Conservation (phyloP, 2,329 filamentous ascomycete genomes). For the Penicillium sclerotiorum region DNA sequence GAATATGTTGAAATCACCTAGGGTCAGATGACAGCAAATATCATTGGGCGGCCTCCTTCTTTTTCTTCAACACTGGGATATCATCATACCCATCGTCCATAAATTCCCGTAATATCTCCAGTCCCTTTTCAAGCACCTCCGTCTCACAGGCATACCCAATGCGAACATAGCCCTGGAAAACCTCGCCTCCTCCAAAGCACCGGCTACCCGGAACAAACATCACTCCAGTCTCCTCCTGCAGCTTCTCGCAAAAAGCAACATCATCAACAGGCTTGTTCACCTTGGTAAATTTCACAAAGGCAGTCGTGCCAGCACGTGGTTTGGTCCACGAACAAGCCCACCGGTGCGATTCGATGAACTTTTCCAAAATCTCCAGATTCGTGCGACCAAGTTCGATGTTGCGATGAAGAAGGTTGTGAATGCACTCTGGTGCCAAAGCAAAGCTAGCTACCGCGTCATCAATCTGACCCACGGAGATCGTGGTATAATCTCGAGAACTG, state of each 20-base stretch:
- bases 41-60: constrained; percentile 16
- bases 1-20: too few relatives aligned
- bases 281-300: constrained; percentile 70
- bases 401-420: constrained; percentile 63
- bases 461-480: constrained; percentile 80
- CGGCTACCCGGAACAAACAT: constrained; percentile 72
- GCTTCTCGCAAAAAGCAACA: constrained; percentile 68
- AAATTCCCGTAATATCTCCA: constrained; percentile 59
- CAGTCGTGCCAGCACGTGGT: constrained; percentile 77
- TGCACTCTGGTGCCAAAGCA: constrained; percentile 66
- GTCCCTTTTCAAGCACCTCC: constrained; percentile 65
- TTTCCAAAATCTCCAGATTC: constrained; percentile 68
- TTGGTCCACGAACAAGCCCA: constrained; percentile 70
- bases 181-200: constrained; percentile 68
- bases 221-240: constrained; percentile 70
- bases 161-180: constrained; percentile 75
- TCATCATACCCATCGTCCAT: constrained; percentile 60
- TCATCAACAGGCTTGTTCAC: constrained; percentile 69
- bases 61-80: constrained; percentile 39
- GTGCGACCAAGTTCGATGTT: constrained; percentile 69
- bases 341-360: constrained; percentile 67
- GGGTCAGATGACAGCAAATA: too few relatives aligned
- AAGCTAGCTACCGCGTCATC: constrained; percentile 78
- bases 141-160: constrained; percentile 77
- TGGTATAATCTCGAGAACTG: constrained; percentile 75